Evolutionary conservation across 768 basidiomycete species (phyloP).

Genomic region (Suillus decipiens): DNA sequence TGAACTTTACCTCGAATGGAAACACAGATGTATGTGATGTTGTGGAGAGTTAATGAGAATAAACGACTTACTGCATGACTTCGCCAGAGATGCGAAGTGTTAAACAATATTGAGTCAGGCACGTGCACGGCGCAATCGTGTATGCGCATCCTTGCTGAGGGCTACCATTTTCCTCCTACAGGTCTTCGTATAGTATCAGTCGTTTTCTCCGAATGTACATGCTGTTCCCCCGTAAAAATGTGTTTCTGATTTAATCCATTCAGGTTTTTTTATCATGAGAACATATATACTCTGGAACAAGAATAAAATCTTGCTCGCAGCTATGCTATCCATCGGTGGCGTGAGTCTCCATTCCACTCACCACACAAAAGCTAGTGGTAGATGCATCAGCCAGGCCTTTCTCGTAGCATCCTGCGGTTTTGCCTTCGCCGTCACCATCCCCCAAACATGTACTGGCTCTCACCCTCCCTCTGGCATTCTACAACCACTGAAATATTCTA

Average conservation of each 20-base stretch:
- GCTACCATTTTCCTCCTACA: background rate
- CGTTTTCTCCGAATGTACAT: background rate
- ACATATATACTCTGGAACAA: background rate
- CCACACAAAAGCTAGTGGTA: background rate
- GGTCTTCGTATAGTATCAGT: background rate
- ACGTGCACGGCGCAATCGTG: background rate
- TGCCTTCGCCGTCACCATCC: accelerated
- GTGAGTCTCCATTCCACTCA: background rate
- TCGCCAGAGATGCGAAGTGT: background rate
- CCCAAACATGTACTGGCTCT: background rate
- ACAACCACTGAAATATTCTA: background rate
- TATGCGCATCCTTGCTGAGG: background rate
- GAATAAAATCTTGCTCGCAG: background rate
- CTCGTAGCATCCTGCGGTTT: background rate
- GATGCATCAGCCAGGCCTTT: background rate
- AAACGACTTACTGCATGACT: background rate
- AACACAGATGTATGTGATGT: background rate
- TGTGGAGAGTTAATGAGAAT: background rate
- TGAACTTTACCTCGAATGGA: background rate
- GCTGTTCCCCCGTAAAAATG: no score
- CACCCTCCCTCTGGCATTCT: background rate
- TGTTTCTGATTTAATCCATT: background rate
- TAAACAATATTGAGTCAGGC: background rate
- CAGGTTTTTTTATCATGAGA: background rate
- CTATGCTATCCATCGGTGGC: no score